Evolutionary conservation across 1,139 yeast genomes (phyloP), one percentile per base, ranked within the genome.

Genomic region (Saccharomyces uvarum): DNA sequence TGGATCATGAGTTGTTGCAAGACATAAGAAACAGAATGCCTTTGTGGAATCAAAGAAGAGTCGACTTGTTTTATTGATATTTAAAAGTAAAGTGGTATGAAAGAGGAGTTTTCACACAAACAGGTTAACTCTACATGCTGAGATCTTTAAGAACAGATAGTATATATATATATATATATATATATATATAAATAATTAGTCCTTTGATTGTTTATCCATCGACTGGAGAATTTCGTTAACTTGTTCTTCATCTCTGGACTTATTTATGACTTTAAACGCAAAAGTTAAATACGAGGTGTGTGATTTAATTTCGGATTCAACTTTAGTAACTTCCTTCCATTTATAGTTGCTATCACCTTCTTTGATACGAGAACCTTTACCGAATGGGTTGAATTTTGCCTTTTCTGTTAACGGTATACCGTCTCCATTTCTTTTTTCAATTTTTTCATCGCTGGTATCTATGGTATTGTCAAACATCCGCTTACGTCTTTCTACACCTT

Each of bases 271-370:
- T 52, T 75, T 76, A 58, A 71, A 77, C 38, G 99, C 99, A 78
- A 95, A 95, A 1, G 97, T 89, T 67, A 95, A 75, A 68, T 89
- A 95, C 0, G 97, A 89, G 0, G 99, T 95, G 63, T 95, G 99
- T 24, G 91, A 86, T 72, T 91, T 93, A 64, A 93, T 77, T 65
- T 93, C 98, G 3, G 83, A 66, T 69, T 93, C 99, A 2, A 86
- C 76, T 67, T 83, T 84, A 14, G 97, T 83, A 26, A 91, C 95
- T 60, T 88, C 79, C 57, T 78, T 75, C 99, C 99, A 95, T 38
- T 79, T 74, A 70, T 77, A 93, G 4, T 78, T 78, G 8, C 76
- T 81, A 64, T 93, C 97, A 52, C 99, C 99, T 72, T 91, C 97
- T 63, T 78, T 81, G 46, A 95, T 78, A 62, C 96, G 79, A 56